Evolutionary conservation across 176 grass and related monocot species (phyloP), one percentile per base, ranked within the genome.

Genomic region (Thinopyrum elongatum): DNA sequence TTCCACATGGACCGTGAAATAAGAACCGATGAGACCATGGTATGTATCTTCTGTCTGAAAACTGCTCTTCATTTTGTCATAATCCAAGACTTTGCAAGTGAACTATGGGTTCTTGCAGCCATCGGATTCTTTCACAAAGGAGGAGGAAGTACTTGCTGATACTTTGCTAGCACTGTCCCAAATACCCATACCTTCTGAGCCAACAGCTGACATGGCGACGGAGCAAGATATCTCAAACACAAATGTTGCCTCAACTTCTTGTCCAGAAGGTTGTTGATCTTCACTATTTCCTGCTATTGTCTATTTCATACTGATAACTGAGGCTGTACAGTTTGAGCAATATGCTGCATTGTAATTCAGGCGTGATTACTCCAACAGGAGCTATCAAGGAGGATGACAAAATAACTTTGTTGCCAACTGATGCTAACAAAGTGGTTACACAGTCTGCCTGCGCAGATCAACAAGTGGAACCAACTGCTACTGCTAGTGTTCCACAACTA

Each of bases 71-170:
- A 2, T 76, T 38, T 80, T 65, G 2, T 34, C 19, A 42, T 33
- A 49, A 29, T 0, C 9, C 29, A 11, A 60, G 38, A 27, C 10
- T 27, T 30, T 77, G 67, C 60, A 84, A 71, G 15, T 65, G 46
- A 82, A 44, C 25, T 22, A 21, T 27, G 66, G 25, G 25, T 89
- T 22, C 80, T 82, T 80, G 22, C 85, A 93, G 94, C 69, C 65
- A 33, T 27, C 17, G 17, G 55, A n/a, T 38, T 34, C 47, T 61
- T 73, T 93, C 77, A 87, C 91, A 0, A 79, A 87, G 49, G 91
- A 93, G 80, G 94, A 95, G 78, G 86, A 95, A 78, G 33, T 70
- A n/a, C 75, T 93, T 33, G 81, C 89, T 35, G 84, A 91, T 65
- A 87, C 85, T 91, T 81, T 93, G 53, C 80, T 86, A 15, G 85